Evolutionary conservation across 495 filamentous ascomycete genomes (phyloP), one percentile per base, ranked within the genome.

Genomic region (Neurospora sp.): DNA sequence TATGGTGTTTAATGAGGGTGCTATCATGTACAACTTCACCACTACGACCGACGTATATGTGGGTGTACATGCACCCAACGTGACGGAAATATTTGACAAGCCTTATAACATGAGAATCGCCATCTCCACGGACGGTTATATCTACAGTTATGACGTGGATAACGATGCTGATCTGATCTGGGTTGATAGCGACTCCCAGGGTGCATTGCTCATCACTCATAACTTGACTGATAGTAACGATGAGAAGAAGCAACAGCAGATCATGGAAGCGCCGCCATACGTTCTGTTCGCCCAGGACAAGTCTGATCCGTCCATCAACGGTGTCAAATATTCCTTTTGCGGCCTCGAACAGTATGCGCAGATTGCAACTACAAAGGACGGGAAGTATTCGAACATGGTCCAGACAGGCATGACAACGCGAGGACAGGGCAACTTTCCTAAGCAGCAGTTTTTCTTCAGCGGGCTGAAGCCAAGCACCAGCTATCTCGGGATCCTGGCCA

Each of bases 361-460:
- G 75, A 87, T 93, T 45, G 82, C 86, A 14, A 83, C 84, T 40
- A 87, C 83, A n/a, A 86, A 81, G 69, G 73, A 83, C 37, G 83
- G 82, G 10, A 75, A 80, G 40, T 78, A 73, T 37, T 76, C 79
- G 1, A 81, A 80, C 70, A 82, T 86, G 48, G 82, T 90, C 16
- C 81, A 88, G 20, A 86, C 86, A 40, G 85, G 86, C 61, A 92
- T 97, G 86, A 96, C 91, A 3, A 87, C 78, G 35, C 84, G 88
- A 3, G 89, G 90, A 4, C 80, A 83, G 0, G 86, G 85, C 6
- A 88, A 88, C 69, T 79, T 88, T 53, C 92, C 92, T 1, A 92
- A 92, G 76, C 88, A 96, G 81, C 93, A 97, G 77, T 96, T 98
- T 80, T 93, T 95, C 74, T 82, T 97, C 40, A 88, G 84, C 17